Percentiles rank a stretch among this genome's conserved stretches.
These are phyloP conservation scores for Apophysomyces sp. DNA, from an alignment of 371 early-diverging fungal species.

Conservation along the genomic window DNA sequence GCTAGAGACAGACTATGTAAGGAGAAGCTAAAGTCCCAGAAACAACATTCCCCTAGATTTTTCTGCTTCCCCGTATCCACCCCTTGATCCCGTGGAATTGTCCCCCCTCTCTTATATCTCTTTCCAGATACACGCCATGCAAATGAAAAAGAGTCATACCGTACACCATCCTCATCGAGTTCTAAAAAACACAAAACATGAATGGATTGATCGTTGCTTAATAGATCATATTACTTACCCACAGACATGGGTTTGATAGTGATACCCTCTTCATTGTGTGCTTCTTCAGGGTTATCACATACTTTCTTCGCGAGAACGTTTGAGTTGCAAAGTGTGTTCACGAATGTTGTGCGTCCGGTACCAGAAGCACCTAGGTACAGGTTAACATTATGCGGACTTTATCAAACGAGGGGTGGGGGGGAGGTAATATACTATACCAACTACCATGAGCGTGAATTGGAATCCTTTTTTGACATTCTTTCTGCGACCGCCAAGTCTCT, in stretches of 20 bases:
- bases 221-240: slow-evolving; percentile 15
- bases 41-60: background rate
- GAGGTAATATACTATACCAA: slow-evolving; percentile 78
- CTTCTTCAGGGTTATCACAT: slow-evolving; percentile 79
- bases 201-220: background rate
- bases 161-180: slow-evolving; percentile 95
- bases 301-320: slow-evolving; percentile 68
- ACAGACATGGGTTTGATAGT: slow-evolving; percentile 81
- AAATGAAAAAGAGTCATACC: slow-evolving; percentile 34
- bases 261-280: slow-evolving; percentile 91
- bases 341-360: slow-evolving; percentile 97
- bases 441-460: slow-evolving; percentile 95
- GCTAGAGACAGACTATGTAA: slow-evolving; percentile 14
- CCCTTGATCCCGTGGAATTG: slow-evolving; percentile 2
- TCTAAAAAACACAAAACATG: slow-evolving; percentile 44
- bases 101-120: background rate
- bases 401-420: background rate
- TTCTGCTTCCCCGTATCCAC: slow-evolving; percentile 1
- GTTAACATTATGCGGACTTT: background rate
- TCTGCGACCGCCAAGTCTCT: slow-evolving; percentile 73
- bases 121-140: background rate
- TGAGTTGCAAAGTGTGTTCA: slow-evolving; percentile 95
- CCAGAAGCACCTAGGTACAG: slow-evolving; percentile 77
- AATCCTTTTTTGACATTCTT: slow-evolving; percentile 96
- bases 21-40: background rate